phyloP scores from a whole-genome alignment of 2,329 filamentous ascomycete species.

The Aspergillus sp. region DNA sequence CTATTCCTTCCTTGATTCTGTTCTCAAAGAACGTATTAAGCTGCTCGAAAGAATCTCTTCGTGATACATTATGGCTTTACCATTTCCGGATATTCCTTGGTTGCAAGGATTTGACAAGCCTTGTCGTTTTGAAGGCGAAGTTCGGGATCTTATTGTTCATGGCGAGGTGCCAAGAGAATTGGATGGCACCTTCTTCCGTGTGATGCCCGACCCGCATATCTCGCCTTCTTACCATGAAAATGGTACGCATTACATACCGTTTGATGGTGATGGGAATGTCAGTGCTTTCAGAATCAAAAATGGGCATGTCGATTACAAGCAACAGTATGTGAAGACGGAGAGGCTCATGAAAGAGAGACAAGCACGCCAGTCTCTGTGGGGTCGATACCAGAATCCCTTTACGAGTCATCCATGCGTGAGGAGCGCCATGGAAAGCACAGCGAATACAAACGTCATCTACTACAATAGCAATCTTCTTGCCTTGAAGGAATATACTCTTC shows the following conservation, averaged over 20 bases:
- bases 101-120: not conserved
- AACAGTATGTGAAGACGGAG: conserved; percentile 36
- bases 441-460: conserved; percentile 62
- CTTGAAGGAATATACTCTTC: conserved; percentile 56
- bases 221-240: conserved; percentile 22
- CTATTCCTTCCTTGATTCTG: too few relatives aligned
- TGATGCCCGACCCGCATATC: conserved; percentile 27
- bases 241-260: conserved; percentile 8
- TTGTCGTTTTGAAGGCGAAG: conserved; percentile 19
- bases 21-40: too few relatives aligned
- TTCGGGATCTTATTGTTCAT: conserved; percentile 31
- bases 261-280: conserved; percentile 37
- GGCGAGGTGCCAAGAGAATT: conserved; percentile 35
- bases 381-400: conserved; percentile 24
- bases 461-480: conserved; percentile 51
- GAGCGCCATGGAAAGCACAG: conserved; percentile 36
- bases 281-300: conserved; percentile 33
- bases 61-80: too few relatives aligned
- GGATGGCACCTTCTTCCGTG: conserved; percentile 36
- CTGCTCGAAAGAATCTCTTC: too few relatives aligned
- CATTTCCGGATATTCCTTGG: too few relatives aligned
- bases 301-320: conserved; percentile 33
- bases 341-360: conserved; percentile 26
- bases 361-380: not conserved
- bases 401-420: conserved; percentile 35